phyloP scores from a whole-genome alignment of 345 rosid species.

The Gossypium thurberi region DNA sequence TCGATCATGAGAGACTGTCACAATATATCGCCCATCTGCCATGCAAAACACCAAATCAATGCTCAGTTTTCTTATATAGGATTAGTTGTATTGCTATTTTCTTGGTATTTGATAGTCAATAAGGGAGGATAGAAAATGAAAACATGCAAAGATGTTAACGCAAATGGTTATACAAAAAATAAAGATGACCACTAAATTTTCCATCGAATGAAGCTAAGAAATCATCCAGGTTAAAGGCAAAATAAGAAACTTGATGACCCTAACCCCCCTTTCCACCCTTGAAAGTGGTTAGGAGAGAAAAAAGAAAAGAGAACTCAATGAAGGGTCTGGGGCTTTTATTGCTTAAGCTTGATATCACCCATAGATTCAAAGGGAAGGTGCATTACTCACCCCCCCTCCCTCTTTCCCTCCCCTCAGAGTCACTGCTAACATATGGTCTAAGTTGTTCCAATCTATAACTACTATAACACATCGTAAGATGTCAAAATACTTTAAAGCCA shows the following conservation, averaged over 20 bases:
- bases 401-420: neutral
- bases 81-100: neutral
- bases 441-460: neutral
- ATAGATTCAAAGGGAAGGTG: neutral
- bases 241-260: neutral
- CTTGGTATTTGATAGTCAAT: neutral
- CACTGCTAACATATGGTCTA: neutral
- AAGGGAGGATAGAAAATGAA: neutral
- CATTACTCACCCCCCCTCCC: neutral
- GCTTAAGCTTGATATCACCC: neutral
- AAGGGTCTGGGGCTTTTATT: neutral
- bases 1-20: conserved; percentile 21
- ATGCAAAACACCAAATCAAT: neutral
- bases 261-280: neutral
- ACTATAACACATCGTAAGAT: neutral
- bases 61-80: neutral
- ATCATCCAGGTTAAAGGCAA: no score
- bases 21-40: conserved; percentile 13
- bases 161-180: neutral
- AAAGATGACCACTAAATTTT: neutral
- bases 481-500: neutral
- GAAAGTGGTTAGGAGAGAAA: neutral
- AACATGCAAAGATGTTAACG: neutral
- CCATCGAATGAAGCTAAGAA: neutral
- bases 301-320: neutral